These are phyloP conservation scores for Cucurbita ficifolia DNA, from an alignment of 306 rosid species.

Conservation along the genomic window DNA sequence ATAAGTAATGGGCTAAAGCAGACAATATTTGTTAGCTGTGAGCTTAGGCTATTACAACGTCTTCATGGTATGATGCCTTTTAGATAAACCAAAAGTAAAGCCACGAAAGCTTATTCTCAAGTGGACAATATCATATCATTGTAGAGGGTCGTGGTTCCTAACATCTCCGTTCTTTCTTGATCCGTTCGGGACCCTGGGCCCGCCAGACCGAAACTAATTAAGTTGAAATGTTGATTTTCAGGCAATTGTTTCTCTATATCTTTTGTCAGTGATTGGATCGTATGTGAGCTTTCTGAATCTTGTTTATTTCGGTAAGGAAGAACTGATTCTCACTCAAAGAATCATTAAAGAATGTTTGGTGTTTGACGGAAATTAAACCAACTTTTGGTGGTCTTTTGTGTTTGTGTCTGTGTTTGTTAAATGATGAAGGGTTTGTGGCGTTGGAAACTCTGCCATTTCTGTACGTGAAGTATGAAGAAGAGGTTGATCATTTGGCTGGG, in stretches of 20 bases:
- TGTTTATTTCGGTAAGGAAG: conserved; percentile 50
- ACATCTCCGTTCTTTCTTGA: background rate
- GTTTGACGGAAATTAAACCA: no score
- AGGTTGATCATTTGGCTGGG: conserved; percentile 31
- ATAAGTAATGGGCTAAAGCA: no score
- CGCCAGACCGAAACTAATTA: no score
- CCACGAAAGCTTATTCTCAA: no score
- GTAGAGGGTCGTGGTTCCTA: background rate
- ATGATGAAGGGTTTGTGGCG: conserved; percentile 35
- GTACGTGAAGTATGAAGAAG: conserved; percentile 49
- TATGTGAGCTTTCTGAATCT: conserved; percentile 52
- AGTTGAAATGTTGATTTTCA: conserved; percentile 15
- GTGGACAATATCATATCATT: no score
- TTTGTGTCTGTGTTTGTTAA: conserved; percentile 4
- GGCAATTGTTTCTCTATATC: conserved; percentile 41
- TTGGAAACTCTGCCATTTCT: conserved; percentile 43
- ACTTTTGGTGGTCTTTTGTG: no score
- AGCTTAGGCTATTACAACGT: no score
- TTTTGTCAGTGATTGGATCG: conserved; percentile 50
- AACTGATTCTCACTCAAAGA: background rate
- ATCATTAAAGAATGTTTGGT: background rate
- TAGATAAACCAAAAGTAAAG: no score
- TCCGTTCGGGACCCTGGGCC: no score
- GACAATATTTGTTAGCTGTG: no score
- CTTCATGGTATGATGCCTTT: no score